A percentile compares a stretch with the other conserved stretches of the same genome.
Evolutionary conservation across 140 eudicot species (phyloP).

Genomic region (Erigeron philadelphicus): DNA sequence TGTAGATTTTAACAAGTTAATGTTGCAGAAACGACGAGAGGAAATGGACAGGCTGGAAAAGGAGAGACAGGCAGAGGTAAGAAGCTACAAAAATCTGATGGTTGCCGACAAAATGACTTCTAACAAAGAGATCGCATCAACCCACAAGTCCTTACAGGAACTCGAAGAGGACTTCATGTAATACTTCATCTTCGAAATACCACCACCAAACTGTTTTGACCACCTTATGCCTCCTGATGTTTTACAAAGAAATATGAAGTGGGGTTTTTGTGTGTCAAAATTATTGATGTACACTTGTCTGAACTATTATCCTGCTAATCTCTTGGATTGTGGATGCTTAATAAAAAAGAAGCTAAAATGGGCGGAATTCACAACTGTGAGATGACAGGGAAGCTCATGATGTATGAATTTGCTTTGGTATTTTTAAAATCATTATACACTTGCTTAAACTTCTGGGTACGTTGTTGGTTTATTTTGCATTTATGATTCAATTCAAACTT

Average conservation of each 20-base stretch:
- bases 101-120: slow-evolving; percentile 98
- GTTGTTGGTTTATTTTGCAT: neutral
- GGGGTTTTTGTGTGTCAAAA: slow-evolving; percentile 7
- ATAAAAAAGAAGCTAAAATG: slow-evolving; percentile 23
- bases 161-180: slow-evolving; percentile 96
- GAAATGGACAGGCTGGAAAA: slow-evolving; percentile 86
- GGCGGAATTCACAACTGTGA: slow-evolving; percentile 10
- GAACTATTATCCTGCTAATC: slow-evolving; percentile 16
- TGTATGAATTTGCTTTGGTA: slow-evolving; percentile 26
- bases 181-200: slow-evolving; percentile 17
- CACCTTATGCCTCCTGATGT: slow-evolving; percentile 3
- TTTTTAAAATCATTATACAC: neutral
- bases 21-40: slow-evolving; percentile 76
- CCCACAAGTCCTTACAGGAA: slow-evolving; percentile 80
- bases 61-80: slow-evolving; percentile 74
- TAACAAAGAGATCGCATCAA: slow-evolving; percentile 76
- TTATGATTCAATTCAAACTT: neutral
- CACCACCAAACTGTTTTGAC: slow-evolving; percentile 18
- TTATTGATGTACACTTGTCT: neutral
- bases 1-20: neutral
- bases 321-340: slow-evolving; percentile 29
- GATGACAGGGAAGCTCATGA: slow-evolving; percentile 19
- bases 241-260: neutral
- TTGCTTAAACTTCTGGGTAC: neutral
- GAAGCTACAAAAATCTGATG: slow-evolving; percentile 98